Percentiles rank a stretch among this genome's conserved stretches.
Evolutionary conservation across 306 rosid species (phyloP).

Genomic region (Cucurbita pepo): DNA sequence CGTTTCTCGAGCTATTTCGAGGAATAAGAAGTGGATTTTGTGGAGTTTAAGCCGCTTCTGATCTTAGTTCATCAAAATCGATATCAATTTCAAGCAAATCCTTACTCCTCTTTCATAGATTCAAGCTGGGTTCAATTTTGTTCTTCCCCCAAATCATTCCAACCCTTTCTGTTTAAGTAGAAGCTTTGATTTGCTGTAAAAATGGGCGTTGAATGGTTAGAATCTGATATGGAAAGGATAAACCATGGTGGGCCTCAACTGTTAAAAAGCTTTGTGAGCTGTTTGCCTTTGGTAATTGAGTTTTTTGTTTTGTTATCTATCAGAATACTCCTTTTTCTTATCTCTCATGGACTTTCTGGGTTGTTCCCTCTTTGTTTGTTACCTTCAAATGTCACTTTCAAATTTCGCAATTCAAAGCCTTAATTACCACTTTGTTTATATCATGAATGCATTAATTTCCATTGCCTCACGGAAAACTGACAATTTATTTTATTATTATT

Average conservation of each 20-base stretch:
- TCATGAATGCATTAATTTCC: slow-evolving; percentile 11
- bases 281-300: slow-evolving; percentile 22
- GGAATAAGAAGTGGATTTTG: neutral
- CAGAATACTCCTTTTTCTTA: neutral
- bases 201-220: neutral
- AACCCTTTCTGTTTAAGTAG: neutral
- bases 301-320: slow-evolving; percentile 15
- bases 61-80: neutral
- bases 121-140: neutral
- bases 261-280: slow-evolving; percentile 28
- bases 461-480: slow-evolving; percentile 18
- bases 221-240: neutral
- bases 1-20: neutral
- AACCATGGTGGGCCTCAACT: slow-evolving; percentile 30
- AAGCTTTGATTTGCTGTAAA: slow-evolving; percentile 1
- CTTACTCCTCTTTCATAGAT: neutral
- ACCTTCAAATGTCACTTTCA: slow-evolving; percentile 40
- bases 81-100: neutral
- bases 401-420: slow-evolving; percentile 30
- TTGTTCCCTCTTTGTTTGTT: slow-evolving; percentile 33
- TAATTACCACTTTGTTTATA: slow-evolving; percentile 30
- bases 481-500: slow-evolving; percentile 1
- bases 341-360: slow-evolving; percentile 27
- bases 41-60: neutral
- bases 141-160: neutral